Evolutionary conservation across 352 stramenopile genomes (phyloP), one percentile per base, ranked within the genome.

Genomic region (Phytophthora parvispora): DNA sequence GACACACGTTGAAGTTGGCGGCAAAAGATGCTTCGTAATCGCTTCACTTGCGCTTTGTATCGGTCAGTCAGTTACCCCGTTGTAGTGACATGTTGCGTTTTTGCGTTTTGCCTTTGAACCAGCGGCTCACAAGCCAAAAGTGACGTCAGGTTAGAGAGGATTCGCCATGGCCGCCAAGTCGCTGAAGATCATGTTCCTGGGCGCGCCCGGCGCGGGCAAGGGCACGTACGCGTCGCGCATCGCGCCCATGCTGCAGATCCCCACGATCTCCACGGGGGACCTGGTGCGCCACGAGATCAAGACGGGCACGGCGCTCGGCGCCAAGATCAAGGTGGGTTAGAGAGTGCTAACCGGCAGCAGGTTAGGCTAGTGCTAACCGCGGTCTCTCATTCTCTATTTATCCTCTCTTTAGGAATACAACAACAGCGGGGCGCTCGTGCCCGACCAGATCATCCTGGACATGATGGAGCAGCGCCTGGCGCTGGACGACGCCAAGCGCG

Each of bases 151-250:
- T 18, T 48, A 27, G 42, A 48, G 7, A 48, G 42, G 42, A 28
- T 45, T 20, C 52, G 42, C 5, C 13, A 83, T 81, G 68, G 64
- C 66, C n/a, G 42, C 64, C 55, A 77, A 67, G 48, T 70, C 84
- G 67, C 77, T 93, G 56, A 91, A 89, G 67, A 90, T 97, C 77
- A 96, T 98, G 89, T 97, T 98, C 66, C 86, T 98, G 4, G 92
- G 92, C 10, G 89, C 92, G 38, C 92, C 92, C 0, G 92, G 92
- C 55, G 90, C 91, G 3, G 92, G 92, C 67, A 98, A 98, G 77
- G 92, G 92, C 67, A 98, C 92, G 47, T 98, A 97, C 67, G 90
- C 91, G 28, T 87, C 80, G 42, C 89, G 89, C 58, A 94, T 98
- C 38, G 87, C 90, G n/a, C 85, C 86, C 10, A 85, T 91, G 74